These are phyloP conservation scores for Rhynchospora tenuis DNA, from an alignment of 176 grass and related monocot genomes.

Conservation along the genomic window DNA sequence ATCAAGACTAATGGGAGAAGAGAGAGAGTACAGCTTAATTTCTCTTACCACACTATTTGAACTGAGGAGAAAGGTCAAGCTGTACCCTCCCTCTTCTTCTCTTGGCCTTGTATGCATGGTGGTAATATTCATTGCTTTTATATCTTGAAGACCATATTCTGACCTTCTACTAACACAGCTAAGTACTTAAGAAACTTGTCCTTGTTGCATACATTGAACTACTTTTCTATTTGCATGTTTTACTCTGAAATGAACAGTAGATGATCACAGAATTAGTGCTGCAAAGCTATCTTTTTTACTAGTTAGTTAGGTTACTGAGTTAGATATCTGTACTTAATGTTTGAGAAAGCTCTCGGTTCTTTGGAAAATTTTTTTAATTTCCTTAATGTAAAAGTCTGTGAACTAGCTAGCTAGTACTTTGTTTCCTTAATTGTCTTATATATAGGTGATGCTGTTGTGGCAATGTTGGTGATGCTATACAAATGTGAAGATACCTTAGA, in stretches of 20 bases:
- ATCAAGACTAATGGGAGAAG: constrained; percentile 27
- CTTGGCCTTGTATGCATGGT: constrained; percentile 16
- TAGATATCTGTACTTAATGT: neutral
- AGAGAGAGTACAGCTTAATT: constrained; percentile 35
- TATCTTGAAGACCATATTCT: neutral
- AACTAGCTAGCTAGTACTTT: neutral
- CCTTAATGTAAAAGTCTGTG: neutral
- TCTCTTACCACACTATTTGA: neutral
- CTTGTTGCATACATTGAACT: neutral
- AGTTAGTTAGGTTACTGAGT: neutral
- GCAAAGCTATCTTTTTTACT: neutral
- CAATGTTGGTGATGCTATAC: neutral
- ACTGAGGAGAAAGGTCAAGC: constrained; percentile 1
- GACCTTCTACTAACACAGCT: neutral
- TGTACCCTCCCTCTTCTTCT: constrained; percentile 34
- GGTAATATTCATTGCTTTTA: neutral
- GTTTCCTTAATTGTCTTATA: neutral
- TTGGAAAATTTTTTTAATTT: neutral
- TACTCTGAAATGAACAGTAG: too few species aligned
- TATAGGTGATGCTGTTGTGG: neutral
- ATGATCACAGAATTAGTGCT: too few species aligned
- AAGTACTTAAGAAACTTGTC: neutral
- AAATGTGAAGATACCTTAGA: neutral
- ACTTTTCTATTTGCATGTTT: too few species aligned
- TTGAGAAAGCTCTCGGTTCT: neutral